Evolutionary conservation across 2,329 filamentous ascomycete genomes (phyloP), one percentile per base, ranked within the genome.

Genomic region (Chaetomium globosum): DNA sequence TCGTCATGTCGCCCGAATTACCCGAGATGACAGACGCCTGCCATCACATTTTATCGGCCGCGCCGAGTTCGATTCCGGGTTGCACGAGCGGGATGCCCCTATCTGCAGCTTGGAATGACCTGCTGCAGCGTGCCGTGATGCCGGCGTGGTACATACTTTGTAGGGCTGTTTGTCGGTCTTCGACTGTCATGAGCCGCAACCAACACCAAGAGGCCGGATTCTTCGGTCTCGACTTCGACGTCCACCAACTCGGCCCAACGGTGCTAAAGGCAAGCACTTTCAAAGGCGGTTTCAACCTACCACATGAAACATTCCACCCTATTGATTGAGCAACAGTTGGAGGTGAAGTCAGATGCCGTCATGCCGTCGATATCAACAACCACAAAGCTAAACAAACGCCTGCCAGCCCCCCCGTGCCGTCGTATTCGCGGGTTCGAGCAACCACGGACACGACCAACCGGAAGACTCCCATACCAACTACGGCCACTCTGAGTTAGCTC

Each of bases 21-120:
- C 55, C 61, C 61, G 61, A 39, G 36, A 64, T 59, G 55, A 49
- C 61, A 26, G 33, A 53, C 3, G 4, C 13, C 28, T 54, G 21
- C 16, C 3, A 62, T 51, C 43, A 36, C n/a, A 31, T 33, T 33
- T 9, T 39, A 16, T 53, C 53, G 53, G 53, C 19, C 46, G 19
- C 16, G 1, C 5, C n/a, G 51, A 31, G 26, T 5, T 48, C 23
- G 23, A 58, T 46, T 30, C 43, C 33, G 46, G 39, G 9, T 31
- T 51, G 54, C 26, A 46, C n/a, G 48, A 21, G 39, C 39, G 39
- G 39, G 39, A 43, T 43, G 39, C 26, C 28, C 51, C 51, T 30
- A n/a, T 39, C 12, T 52, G 48, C 31, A 52, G 10, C 23, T 33
- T 39, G 58, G 28, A 39, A 39, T 51, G n/a, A 39, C 19, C 4